These are phyloP conservation scores for Botryobasidium botryosum DNA, from an alignment of 768 basidiomycete species.

Conservation along the genomic window DNA sequence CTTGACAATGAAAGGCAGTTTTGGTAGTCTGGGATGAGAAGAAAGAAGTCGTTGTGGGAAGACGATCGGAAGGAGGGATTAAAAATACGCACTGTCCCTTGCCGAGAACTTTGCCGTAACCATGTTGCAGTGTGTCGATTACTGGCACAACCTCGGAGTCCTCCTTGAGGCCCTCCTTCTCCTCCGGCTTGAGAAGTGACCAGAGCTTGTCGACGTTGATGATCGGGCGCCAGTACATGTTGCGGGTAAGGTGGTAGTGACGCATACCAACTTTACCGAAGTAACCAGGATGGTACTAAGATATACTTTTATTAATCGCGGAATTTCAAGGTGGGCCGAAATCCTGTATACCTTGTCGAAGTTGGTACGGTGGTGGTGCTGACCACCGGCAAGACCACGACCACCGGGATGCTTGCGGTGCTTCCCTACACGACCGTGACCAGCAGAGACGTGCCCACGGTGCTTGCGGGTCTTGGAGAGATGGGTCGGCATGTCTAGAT, in stretches of 20 bases:
- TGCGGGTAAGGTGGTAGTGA: conserved; percentile 88
- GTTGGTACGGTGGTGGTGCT: conserved; percentile 97
- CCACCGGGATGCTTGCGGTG: conserved; percentile 99
- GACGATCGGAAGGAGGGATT: background rate
- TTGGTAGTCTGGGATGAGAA: conserved; percentile 59
- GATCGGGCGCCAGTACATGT: conserved; percentile 79
- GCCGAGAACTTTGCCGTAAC: conserved; percentile 89
- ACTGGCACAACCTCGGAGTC: conserved; percentile 80
- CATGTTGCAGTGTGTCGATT: conserved; percentile 68
- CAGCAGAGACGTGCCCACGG: conserved; percentile 97
- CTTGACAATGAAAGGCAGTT: conserved; percentile 92
- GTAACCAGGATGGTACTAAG: conserved; percentile 95
- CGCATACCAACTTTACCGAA: conserved; percentile 99
- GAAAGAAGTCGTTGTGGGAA: background rate
- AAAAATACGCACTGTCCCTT: conserved; percentile 58
- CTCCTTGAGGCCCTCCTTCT: conserved; percentile 62
- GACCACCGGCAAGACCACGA: conserved; percentile 99
- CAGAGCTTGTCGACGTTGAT: conserved; percentile 99
- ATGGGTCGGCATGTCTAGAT: conserved; percentile 81
- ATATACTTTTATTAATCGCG: background rate
- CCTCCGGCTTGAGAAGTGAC: conserved; percentile 71
- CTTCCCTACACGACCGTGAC: conserved; percentile 99
- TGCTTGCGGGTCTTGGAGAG: conserved; percentile 97
- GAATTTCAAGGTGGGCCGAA: background rate
- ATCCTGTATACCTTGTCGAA: conserved; percentile 51